These are phyloP conservation scores for Waltiozyma sp. DNA, from an alignment of 1,139 yeast genomes.

Conservation along the genomic window DNA sequence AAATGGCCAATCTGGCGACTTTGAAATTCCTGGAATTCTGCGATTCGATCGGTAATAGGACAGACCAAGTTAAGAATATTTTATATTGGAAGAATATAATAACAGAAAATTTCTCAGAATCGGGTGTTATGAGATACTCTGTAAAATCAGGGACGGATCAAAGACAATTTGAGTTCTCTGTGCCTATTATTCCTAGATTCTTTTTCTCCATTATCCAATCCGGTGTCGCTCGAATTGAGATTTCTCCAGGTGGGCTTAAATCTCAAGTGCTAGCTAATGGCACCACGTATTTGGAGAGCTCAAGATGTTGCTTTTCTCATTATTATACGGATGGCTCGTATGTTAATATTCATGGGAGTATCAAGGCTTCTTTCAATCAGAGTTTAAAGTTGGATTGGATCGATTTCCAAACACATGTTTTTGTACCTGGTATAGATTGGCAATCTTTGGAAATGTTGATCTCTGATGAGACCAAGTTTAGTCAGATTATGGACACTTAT, in stretches of 20 bases:
- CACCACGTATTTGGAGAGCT: conserved; percentile 48
- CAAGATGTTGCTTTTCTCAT: conserved; percentile 43
- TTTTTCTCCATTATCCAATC: conserved; percentile 41
- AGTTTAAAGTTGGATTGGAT: conserved; percentile 60
- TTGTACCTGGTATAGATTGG: conserved; percentile 36
- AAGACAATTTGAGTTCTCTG: conserved; percentile 53
- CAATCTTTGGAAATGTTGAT: conserved; percentile 24
- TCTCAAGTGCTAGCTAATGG: conserved; percentile 62
- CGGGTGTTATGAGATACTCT: conserved; percentile 33
- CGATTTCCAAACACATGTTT: conserved; percentile 41
- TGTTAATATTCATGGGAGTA: conserved; percentile 47
- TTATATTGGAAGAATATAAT: conserved; percentile 37
- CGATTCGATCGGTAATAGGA: conserved; percentile 27
- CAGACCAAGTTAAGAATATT: conserved; percentile 27
- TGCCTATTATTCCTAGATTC: conserved; percentile 57
- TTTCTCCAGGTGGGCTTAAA: conserved; percentile 51
- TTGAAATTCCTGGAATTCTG: conserved; percentile 27
- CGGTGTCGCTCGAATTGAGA: conserved; percentile 45
- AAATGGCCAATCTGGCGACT: conserved; percentile 23
- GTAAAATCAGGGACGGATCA: conserved; percentile 34
- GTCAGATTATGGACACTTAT: conserved; percentile 10
- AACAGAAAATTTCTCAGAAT: conserved; percentile 37
- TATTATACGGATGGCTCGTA: conserved; percentile 60
- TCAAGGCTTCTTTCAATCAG: conserved; percentile 50
- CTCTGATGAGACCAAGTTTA: conserved; percentile 14